Conservation (phyloP, 345 rosid species). For the Tarenaya hassleriana region DNA sequence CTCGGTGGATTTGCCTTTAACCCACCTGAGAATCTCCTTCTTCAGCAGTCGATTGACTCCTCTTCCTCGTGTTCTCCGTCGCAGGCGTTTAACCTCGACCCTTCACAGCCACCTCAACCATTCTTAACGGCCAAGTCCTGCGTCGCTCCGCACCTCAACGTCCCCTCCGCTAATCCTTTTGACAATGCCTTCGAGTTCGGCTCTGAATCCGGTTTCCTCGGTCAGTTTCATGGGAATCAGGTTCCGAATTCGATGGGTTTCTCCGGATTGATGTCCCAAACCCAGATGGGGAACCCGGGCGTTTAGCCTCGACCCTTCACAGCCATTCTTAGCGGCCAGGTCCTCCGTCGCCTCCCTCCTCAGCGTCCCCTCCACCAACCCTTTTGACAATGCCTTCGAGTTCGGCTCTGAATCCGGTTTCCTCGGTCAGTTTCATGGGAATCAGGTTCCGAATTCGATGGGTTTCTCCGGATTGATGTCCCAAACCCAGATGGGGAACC, state of each 20-base stretch:
- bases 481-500: conserved; percentile 28
- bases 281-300: conserved; percentile 28
- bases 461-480: conserved; percentile 22
- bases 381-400: conserved; percentile 44
- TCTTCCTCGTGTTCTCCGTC: conserved; percentile 56
- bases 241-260: conserved; percentile 35
- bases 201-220: conserved; percentile 36
- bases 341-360: conserved; percentile 40
- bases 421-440: conserved; percentile 36
- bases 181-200: conserved; percentile 50
- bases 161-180: conserved; percentile 27
- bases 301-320: conserved; percentile 43
- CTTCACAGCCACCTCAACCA: conserved; percentile 38
- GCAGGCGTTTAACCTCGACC: conserved; percentile 43
- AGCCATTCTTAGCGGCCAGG: conserved; percentile 38
- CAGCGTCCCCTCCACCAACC: conserved; percentile 25
- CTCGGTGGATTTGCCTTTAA: conserved; percentile 27
- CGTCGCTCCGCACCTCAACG: conserved; percentile 37
- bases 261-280: conserved; percentile 12
- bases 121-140: conserved; percentile 42
- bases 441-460: conserved; percentile 34
- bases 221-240: conserved; percentile 37
- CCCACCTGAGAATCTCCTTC: conserved; percentile 36
- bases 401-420: conserved; percentile 42
- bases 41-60: conserved; percentile 45